phyloP scores from a whole-genome alignment of 306 rosid genomes.

The Prinsepia uniflora region DNA sequence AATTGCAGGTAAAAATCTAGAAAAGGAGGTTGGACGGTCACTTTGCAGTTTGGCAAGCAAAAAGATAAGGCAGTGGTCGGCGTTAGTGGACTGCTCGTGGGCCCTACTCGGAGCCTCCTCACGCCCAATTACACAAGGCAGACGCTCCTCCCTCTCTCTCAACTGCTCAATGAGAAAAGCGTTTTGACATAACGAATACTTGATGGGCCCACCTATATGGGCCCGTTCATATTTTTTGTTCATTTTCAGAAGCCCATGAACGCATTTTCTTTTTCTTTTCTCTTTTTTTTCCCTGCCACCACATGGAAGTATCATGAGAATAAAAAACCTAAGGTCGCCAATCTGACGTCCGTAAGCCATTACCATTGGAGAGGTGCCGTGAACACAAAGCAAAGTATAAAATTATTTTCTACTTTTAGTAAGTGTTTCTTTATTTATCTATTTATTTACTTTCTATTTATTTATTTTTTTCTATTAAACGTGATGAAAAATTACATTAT shows the following conservation, averaged over 20 bases:
- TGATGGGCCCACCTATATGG: not conserved
- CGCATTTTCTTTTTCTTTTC: not conserved
- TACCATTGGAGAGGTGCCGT: not conserved
- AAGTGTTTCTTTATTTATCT: no score
- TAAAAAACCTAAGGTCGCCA: not conserved
- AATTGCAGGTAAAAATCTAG: not conserved
- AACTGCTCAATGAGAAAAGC: slow-evolving; percentile 2
- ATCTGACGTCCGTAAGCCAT: no score
- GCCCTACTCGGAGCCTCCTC: slow-evolving; percentile 15
- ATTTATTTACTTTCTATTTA: no score
- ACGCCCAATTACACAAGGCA: not conserved
- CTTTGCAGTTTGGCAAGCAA: not conserved
- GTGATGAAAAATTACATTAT: no score
- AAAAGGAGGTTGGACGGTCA: slow-evolving; percentile 24
- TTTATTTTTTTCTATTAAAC: no score
- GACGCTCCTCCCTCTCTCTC: slow-evolving; percentile 26
- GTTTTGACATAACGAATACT: not conserved
- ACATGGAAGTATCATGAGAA: no score
- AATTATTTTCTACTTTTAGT: not conserved
- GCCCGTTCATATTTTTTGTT: no score
- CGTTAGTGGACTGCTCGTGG: slow-evolving; percentile 31
- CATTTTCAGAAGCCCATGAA: not conserved
- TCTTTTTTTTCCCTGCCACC: not conserved
- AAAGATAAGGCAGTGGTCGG: slow-evolving; percentile 28
- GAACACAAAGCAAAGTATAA: not conserved